Percentiles rank a stretch among this genome's conserved stretches.
These are phyloP conservation scores for Suillus clintonianus DNA, from an alignment of 768 basidiomycete species.

Conservation along the genomic window DNA sequence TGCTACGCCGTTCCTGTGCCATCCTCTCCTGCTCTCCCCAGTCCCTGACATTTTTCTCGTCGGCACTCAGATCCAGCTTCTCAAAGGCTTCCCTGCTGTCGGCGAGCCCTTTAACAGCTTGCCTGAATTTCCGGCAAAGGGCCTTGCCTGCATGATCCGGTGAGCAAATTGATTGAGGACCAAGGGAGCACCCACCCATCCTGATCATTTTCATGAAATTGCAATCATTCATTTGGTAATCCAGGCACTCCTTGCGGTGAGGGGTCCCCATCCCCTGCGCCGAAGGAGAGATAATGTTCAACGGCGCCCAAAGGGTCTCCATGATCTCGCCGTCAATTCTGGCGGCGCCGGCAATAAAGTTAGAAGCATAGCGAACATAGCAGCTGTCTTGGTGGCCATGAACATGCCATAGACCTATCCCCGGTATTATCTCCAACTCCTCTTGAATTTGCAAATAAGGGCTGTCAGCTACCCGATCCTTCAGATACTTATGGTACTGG, in stretches of 20 bases:
- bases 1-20: background rate
- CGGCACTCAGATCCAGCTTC: background rate
- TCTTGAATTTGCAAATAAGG: conserved; percentile 3
- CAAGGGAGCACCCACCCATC: conserved; percentile 10
- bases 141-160: background rate
- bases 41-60: background rate
- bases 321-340: conserved; percentile 3
- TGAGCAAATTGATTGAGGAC: background rate
- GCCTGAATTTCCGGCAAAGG: background rate
- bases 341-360: background rate
- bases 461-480: background rate
- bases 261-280: background rate
- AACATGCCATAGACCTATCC: conserved; percentile 4
- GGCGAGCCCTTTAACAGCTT: background rate
- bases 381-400: conserved; percentile 3
- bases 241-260: conserved; percentile 14
- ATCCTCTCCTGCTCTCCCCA: background rate
- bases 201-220: conserved; percentile 25
- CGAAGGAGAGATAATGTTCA: background rate
- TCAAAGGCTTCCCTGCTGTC: background rate
- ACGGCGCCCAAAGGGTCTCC: background rate
- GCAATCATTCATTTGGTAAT: conserved; percentile 22
- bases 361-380: background rate
- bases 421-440: conserved; percentile 1
- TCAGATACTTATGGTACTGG: conserved; percentile 11